These are phyloP conservation scores for Trichoderma atroviride DNA, from an alignment of 2,329 filamentous ascomycete species.

Conservation along the genomic window DNA sequence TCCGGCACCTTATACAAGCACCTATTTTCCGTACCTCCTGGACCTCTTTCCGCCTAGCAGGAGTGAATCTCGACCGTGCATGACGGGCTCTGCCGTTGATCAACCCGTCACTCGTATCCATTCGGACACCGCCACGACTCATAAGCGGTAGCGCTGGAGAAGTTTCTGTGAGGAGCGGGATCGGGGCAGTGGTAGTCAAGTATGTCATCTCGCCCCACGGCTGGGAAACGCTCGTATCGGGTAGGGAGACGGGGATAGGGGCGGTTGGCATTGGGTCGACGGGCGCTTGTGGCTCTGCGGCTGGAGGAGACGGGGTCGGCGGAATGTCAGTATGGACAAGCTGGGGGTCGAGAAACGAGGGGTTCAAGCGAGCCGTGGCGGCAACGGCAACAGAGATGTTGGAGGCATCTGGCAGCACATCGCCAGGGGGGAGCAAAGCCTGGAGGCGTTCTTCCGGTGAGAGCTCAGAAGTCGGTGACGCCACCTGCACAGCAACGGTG, in stretches of 20 bases:
- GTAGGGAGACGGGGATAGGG: constrained; percentile 27
- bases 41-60: constrained; percentile 63
- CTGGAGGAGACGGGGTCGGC: constrained; percentile 38
- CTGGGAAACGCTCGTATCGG: constrained; percentile 39
- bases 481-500: constrained; percentile 27
- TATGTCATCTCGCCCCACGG: constrained; percentile 60
- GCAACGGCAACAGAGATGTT: constrained; percentile 60
- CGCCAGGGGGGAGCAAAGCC: constrained; percentile 46
- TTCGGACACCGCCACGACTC: constrained; percentile 54
- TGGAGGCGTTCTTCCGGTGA: constrained; percentile 56
- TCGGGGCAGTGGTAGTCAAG: constrained; percentile 42
- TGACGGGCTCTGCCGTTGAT: constrained; percentile 55
- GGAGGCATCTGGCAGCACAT: constrained; percentile 47
- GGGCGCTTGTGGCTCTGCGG: constrained; percentile 27
- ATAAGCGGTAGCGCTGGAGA: constrained; percentile 40
- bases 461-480: constrained; percentile 39
- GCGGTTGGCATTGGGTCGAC: constrained; percentile 16
- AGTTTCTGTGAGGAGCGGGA: constrained; percentile 38
- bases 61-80: constrained; percentile 60
- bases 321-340: constrained; percentile 41
- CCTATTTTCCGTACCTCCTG: constrained; percentile 66
- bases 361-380: constrained; percentile 58
- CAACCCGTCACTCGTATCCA: constrained; percentile 50
- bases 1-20: constrained; percentile 67
- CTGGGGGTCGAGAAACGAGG: constrained; percentile 58